Conservation (phyloP, 2,329 filamentous ascomycete genomes). For the Aspergillus costaricaensis region DNA sequence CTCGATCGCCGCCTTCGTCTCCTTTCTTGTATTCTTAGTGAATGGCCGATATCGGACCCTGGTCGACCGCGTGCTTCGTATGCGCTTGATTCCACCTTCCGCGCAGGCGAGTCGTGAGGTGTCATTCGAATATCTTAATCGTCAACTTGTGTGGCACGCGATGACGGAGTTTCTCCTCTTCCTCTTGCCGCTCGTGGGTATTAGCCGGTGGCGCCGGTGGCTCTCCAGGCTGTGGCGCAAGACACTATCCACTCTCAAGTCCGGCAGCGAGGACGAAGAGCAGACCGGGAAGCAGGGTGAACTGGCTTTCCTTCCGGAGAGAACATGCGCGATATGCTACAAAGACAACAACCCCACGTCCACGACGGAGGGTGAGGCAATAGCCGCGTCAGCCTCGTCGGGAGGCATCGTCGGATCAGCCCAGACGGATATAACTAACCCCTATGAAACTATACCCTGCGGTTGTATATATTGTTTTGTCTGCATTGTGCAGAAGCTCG, state of each 20-base stretch:
- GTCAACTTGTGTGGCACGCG: constrained; percentile 98
- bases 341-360: constrained; percentile 79
- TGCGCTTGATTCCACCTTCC: constrained; percentile 81
- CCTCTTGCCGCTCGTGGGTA: constrained; percentile 91
- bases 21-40: constrained; percentile 86
- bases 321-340: constrained; percentile 96
- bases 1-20: constrained; percentile 76
- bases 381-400: constrained; percentile 66
- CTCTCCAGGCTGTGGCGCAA: constrained; percentile 83
- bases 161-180: constrained; percentile 99
- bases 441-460: constrained; percentile 87
- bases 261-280: constrained; percentile 52
- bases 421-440: constrained; percentile 92
- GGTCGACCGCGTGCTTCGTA: constrained; percentile 77
- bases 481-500: constrained; percentile 85
- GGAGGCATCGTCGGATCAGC: constrained; percentile 83
- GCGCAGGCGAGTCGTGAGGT: constrained; percentile 87
- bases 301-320: constrained; percentile 80
- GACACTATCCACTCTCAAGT: constrained; percentile 65
- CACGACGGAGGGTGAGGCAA: constrained; percentile 71
- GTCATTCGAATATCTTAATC: constrained; percentile 95
- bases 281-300: constrained; percentile 64
- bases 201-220: constrained; percentile 90
- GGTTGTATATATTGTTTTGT: constrained; percentile 95
- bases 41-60: constrained; percentile 91